These are phyloP conservation scores for Penicillium paradoxum DNA, from an alignment of 495 filamentous ascomycete genomes.

Conservation along the genomic window DNA sequence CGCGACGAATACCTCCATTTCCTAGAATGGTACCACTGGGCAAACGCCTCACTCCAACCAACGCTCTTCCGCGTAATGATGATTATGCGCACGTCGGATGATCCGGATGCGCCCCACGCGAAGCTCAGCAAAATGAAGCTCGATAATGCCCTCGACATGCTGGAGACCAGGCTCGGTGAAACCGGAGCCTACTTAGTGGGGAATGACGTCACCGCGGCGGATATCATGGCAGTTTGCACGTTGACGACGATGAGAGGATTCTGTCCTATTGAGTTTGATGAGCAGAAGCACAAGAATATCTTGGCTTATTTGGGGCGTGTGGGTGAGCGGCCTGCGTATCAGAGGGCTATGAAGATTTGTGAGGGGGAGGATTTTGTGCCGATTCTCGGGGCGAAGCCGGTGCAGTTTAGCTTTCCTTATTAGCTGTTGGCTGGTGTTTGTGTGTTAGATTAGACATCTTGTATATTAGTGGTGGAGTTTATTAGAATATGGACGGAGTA, in stretches of 20 bases:
- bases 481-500: no score
- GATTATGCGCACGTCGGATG: slow-evolving; percentile 6
- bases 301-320: slow-evolving; percentile 24
- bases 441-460: background rate
- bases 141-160: slow-evolving; percentile 22
- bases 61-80: slow-evolving; percentile 25
- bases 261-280: slow-evolving; percentile 30
- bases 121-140: slow-evolving; percentile 8
- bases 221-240: slow-evolving; percentile 53
- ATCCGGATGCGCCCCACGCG: slow-evolving; percentile 5
- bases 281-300: slow-evolving; percentile 22
- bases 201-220: slow-evolving; percentile 54
- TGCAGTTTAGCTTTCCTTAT: slow-evolving; percentile 8
- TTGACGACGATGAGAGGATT: slow-evolving; percentile 54
- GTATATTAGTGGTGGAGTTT: no score
- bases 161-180: slow-evolving; percentile 42
- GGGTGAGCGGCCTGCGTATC: slow-evolving; percentile 24
- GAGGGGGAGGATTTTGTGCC: slow-evolving; percentile 32
- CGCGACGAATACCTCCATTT: slow-evolving; percentile 48
- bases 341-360: slow-evolving; percentile 25
- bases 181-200: slow-evolving; percentile 53
- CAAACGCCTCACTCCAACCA: slow-evolving; percentile 52
- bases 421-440: no score
- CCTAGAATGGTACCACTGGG: slow-evolving; percentile 58
- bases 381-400: slow-evolving; percentile 12